phyloP scores from a whole-genome alignment of 352 stramenopile species.

The Pythium volutum region DNA sequence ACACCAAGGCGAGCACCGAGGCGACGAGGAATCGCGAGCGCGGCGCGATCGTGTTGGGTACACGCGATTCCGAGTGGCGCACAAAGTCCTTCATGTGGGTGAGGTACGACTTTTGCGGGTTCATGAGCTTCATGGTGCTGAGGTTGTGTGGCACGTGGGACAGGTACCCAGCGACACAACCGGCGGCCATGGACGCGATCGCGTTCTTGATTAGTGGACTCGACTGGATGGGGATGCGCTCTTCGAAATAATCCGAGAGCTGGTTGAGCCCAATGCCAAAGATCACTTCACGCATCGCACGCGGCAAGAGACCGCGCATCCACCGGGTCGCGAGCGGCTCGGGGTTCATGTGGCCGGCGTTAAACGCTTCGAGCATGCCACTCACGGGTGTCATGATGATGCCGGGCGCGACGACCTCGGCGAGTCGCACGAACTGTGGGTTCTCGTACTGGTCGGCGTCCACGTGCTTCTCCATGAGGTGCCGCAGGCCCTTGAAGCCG shows the following conservation, averaged over 20 bases:
- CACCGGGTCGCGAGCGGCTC: constrained; percentile 86
- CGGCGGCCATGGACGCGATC: constrained; percentile 82
- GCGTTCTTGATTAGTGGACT: constrained; percentile 86
- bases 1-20: constrained; percentile 75
- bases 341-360: constrained; percentile 92
- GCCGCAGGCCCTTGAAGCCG: constrained; percentile 90
- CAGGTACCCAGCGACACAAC: constrained; percentile 91
- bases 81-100: constrained; percentile 86
- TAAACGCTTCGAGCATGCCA: constrained; percentile 90
- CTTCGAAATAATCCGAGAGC: constrained; percentile 92
- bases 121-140: constrained; percentile 94
- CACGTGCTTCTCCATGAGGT: constrained; percentile 84
- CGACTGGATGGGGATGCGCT: constrained; percentile 71
- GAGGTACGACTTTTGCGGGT: constrained; percentile 85
- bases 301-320: constrained; percentile 87
- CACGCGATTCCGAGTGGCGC: constrained; percentile 73
- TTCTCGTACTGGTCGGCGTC: constrained; percentile 82
- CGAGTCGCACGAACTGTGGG: constrained; percentile 71
- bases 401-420: constrained; percentile 81
- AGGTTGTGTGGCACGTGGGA: constrained; percentile 95
- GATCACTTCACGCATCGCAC: constrained; percentile 89
- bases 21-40: constrained; percentile 64
- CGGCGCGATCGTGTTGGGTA: constrained; percentile 72
- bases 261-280: constrained; percentile 94
- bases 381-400: constrained; percentile 93